Percentiles rank a stretch among this genome's conserved stretches.
These are phyloP conservation scores for Gryganskiella cystojenkinii DNA, from an alignment of 192 early-diverging fungal species.

Conservation along the genomic window DNA sequence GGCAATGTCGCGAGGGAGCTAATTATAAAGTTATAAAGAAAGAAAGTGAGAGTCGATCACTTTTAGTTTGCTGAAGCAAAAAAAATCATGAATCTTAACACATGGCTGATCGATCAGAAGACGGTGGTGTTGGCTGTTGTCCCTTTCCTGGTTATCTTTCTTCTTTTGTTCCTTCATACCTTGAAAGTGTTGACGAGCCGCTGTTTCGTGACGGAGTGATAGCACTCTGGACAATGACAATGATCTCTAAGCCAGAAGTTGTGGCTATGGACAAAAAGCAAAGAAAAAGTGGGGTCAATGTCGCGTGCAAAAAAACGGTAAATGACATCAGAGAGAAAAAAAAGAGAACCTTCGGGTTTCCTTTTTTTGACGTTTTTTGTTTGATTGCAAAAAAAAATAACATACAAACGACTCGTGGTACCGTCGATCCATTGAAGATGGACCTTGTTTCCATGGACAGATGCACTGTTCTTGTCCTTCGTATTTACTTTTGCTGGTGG, in stretches of 20 bases:
- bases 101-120: not conserved
- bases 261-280: conserved; percentile 55
- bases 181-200: conserved; percentile 76
- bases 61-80: not conserved
- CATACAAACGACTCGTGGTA: conserved; percentile 44
- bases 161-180: not conserved
- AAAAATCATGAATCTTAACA: not conserved
- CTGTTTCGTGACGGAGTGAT: conserved; percentile 81
- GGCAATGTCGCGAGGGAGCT: conserved; percentile 68
- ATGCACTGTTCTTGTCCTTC: conserved; percentile 13
- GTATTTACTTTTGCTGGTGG: conserved; percentile 5
- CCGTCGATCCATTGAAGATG: conserved; percentile 43
- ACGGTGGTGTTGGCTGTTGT: not conserved
- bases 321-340: not conserved
- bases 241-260: conserved; percentile 88
- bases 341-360: not conserved
- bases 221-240: conserved; percentile 82
- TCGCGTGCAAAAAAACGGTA: not conserved
- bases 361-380: not conserved
- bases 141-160: not conserved
- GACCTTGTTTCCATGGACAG: conserved; percentile 24
- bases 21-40: too few species aligned
- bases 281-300: not conserved
- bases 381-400: not conserved
- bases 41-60: not conserved